Evolutionary conservation across 345 rosid species (phyloP), one percentile per base, ranked within the genome.

Genomic region (Eucalyptus regnans): DNA sequence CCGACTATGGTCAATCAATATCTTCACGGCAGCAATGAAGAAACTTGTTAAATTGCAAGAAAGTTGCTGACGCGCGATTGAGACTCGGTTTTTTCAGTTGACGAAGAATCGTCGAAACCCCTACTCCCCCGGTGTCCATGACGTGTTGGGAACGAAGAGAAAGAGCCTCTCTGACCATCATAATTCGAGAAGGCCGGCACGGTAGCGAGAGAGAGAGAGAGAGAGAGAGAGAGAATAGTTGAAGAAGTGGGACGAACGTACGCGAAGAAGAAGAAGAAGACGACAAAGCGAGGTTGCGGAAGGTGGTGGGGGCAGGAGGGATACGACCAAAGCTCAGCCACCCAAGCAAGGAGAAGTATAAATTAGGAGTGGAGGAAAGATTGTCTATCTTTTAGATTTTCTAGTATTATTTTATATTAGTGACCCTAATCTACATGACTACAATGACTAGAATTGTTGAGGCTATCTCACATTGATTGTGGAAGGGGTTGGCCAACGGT

Each of bases 401-500:
- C 79, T 66, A 14, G 33, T 62, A 12, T 62, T 29, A 7, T n/a
- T 18, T 64, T 15, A 31, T 66, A 66, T 31, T 66, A 15, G 3
- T 5, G 79, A 41, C 20, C 79, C 79, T 31, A n/a, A 31, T 31
- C 2, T 31, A 66, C 20, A 8, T 3, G 2, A 16, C 79, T 8
- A n/a, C 31, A 66, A 4, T 4, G 31, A 3, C 58, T 52, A 52
- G 58, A 52, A 52, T 52, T 20, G 58, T 52, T 52, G 8, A 52
- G 25, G 10, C 23, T 52, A 1, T 52, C 58, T 0, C 23, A 52
- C 2, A 52, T 52, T 52, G 4, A 52, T 4, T 52, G 5, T 52
- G 1, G 5, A 52, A 52, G 0, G 9, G 1, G 23, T 18, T 52
- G 9, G 0, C 4, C 1, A 9, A 7, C 2, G 0, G 1, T 52